Percentiles rank a stretch among this genome's conserved stretches.
These are phyloP conservation scores for Carpinus fangiana DNA, from an alignment of 306 rosid genomes.

Conservation along the genomic window DNA sequence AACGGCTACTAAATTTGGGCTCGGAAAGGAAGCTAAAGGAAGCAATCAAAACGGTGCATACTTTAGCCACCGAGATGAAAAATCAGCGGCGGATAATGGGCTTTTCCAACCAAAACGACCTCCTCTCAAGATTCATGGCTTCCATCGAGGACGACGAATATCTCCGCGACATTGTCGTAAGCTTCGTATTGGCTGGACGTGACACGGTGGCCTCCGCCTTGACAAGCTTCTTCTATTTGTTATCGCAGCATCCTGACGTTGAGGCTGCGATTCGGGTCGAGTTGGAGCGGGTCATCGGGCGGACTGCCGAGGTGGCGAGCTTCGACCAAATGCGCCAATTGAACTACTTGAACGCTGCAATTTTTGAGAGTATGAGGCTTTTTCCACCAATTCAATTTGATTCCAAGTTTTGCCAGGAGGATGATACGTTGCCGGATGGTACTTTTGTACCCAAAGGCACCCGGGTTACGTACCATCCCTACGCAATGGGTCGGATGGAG, in stretches of 20 bases:
- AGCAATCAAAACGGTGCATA: conserved; percentile 45
- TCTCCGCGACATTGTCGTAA: conserved; percentile 73
- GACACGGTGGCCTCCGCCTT: conserved; percentile 73
- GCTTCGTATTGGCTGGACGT: conserved; percentile 82
- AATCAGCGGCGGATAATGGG: conserved; percentile 40
- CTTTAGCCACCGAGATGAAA: conserved; percentile 45
- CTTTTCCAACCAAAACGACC: conserved; percentile 35
- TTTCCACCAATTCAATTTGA: conserved; percentile 89
- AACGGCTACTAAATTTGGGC: conserved; percentile 51
- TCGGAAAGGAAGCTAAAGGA: conserved; percentile 61
- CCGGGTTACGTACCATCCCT: conserved; percentile 82
- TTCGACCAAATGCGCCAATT: conserved; percentile 49
- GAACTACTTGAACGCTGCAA: conserved; percentile 71
- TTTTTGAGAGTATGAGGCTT: conserved; percentile 78
- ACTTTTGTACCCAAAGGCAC: conserved; percentile 65
- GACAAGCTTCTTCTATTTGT: conserved; percentile 59
- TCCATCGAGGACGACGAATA: conserved; percentile 53
- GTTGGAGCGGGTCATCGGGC: conserved; percentile 46
- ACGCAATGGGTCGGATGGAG: conserved; percentile 97
- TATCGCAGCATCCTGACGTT: conserved; percentile 50
- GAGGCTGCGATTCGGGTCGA: conserved; percentile 51
- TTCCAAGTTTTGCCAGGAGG: conserved; percentile 65
- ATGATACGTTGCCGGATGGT: conserved; percentile 85
- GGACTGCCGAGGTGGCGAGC: conserved; percentile 22
- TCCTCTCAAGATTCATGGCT: conserved; percentile 77